Conservation (phyloP, 768 basidiomycete species). For the Dacryopinax primogenitus region DNA sequence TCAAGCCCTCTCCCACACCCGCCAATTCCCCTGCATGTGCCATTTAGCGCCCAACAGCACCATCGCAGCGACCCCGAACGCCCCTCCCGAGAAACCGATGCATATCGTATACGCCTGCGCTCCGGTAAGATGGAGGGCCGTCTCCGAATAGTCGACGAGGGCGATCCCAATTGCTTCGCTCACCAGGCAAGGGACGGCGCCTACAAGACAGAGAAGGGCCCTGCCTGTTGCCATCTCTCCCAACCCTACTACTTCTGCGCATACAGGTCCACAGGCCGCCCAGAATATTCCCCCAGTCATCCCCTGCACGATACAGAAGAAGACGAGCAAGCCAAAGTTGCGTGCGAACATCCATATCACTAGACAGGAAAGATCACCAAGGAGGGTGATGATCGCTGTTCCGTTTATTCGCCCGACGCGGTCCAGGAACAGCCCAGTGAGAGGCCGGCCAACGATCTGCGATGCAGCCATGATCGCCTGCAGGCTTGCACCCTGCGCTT, state of each 20-base stretch:
- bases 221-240: constrained; percentile 13
- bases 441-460: constrained; percentile 26
- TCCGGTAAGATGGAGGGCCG: constrained; percentile 7
- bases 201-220: constrained; percentile 13
- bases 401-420: constrained; percentile 25
- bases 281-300: constrained; percentile 19
- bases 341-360: constrained; percentile 26
- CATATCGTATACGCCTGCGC: constrained; percentile 14
- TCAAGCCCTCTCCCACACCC: background rate
- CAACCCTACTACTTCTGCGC: constrained; percentile 19
- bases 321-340: constrained; percentile 23
- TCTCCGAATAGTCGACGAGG: constrained; percentile 14
- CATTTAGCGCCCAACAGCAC: constrained; percentile 18
- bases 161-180: constrained; percentile 14
- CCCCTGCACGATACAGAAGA: constrained; percentile 27
- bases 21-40: constrained; percentile 17
- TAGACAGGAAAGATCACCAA: constrained; percentile 24
- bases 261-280: constrained; percentile 15
- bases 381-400: constrained; percentile 22
- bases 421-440: constrained; percentile 23
- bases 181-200: constrained; percentile 10
- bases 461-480: constrained; percentile 27
- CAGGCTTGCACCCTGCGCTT: constrained; percentile 25
- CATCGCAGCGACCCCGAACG: constrained; percentile 15
- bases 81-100: constrained; percentile 18